Evolutionary conservation across 345 rosid genomes (phyloP), one percentile per base, ranked within the genome.

Genomic region (Eucalyptus virginea): DNA sequence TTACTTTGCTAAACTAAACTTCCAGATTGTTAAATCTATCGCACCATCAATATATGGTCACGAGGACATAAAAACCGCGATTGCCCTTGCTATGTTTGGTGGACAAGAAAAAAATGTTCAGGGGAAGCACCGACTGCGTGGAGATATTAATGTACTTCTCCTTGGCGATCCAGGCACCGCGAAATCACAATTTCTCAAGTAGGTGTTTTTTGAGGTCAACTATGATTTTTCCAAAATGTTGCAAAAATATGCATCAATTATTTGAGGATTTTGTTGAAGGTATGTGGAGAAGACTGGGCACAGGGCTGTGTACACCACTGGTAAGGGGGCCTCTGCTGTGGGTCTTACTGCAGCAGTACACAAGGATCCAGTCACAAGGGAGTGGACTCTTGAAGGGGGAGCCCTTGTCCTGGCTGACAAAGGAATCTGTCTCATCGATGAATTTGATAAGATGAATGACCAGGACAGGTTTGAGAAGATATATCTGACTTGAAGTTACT

Each of bases 341-440:
- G 99, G 99, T 86, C 96, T 98, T 48, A 98, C 99, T 50, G 98
- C 99, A 90, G 99, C 99, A 52, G 99, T 98, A 90, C 99, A 98
- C 95, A 98, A 98, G 93, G 99, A 98, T 89, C 99, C 99, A 58
- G 98, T 98, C 88, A 98, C 99, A 86, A 94, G 98, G 90, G 99
- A 98, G 93, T 98, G 99, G 99, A 98, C 99, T 30, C 99, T 98
- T 86, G 99, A 98, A 96, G 99, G 99, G 87, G 99, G 99, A 21
- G 99, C 99, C 88, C 99, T 98, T 92, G 99, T 98, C 91, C 95
- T 97, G 83, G 99, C 99, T 67, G 99, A 98, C 90, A 94, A 94
- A 89, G 99, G 99, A 81, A 96, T 98, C 48, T 98, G 99, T 91
- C 98, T 98, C 47, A 98, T 97, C 37, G 99, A 98, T 95, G 99